A percentile compares a stretch with the other conserved stretches of the same genome.
Evolutionary conservation across 768 basidiomycete genomes (phyloP).

Genomic region (Tephrocybe rancida): DNA sequence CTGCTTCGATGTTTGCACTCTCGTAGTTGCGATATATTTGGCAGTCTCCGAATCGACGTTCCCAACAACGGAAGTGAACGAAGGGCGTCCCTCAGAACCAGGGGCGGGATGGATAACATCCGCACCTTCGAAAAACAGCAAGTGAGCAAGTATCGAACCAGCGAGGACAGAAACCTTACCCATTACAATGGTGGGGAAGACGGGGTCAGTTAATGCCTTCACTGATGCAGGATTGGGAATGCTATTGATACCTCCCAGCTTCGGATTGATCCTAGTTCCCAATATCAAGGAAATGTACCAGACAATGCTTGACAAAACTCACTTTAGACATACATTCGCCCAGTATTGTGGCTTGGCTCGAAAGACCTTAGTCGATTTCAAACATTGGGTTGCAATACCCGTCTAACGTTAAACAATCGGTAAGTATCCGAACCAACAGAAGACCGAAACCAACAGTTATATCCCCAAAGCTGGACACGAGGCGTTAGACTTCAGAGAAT

Average conservation of each 20-base stretch:
- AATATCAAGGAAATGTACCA: background rate
- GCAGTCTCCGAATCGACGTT: conserved; percentile 72
- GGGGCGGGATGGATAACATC: conserved; percentile 84
- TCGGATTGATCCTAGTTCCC: conserved; percentile 71
- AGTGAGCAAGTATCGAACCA: too few relatives aligned
- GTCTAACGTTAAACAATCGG: conserved; percentile 40
- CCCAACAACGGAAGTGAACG: conserved; percentile 75
- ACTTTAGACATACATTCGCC: conserved; percentile 84
- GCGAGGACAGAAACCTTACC: too few relatives aligned
- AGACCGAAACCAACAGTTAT: conserved; percentile 23
- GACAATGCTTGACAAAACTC: conserved; percentile 20
- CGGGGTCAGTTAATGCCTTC: conserved; percentile 58
- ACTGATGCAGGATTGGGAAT: conserved; percentile 67
- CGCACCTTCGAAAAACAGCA: conserved; percentile 47
- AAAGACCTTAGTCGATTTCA: conserved; percentile 64
- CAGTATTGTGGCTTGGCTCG: conserved; percentile 76
- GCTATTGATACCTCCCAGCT: conserved; percentile 81
- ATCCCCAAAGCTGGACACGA: conserved; percentile 61
- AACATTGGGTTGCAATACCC: conserved; percentile 81
- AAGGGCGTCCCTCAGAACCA: conserved; percentile 70
- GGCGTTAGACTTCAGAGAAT: background rate
- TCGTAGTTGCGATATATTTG: conserved; percentile 60
- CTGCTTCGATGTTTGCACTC: conserved; percentile 58
- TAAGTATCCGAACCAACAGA: background rate
- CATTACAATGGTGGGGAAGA: conserved; percentile 77